Base-by-base conservation (phyloP, 768 basidiomycete species). In the Macrolepiota albuminosa region DNA sequence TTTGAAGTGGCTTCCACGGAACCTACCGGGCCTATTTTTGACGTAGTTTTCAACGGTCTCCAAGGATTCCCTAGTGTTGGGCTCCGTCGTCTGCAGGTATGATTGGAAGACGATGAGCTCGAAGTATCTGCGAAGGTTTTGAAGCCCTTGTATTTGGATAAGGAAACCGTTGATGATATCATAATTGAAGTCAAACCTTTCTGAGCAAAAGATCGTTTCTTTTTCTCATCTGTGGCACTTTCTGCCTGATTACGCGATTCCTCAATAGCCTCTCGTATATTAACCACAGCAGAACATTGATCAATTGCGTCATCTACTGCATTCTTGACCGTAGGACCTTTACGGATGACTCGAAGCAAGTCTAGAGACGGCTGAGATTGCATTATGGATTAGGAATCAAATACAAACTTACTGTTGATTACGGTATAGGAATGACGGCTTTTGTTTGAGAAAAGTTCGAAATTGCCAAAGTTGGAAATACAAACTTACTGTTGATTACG, bases 241-340 rank as follows among this genome's bases (percentile, higher is more conserved):
- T 93, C 93, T 0, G 95, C 93, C 24, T 76, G 75, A n/a, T 82
- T 72, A 26, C 93, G 84, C 2, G 86, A 80, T 26, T 91, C 86
- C 66, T 98, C 96, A 48, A 99, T 96, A 0, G 89, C 82, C 60
- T 96, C 91, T 37, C 93, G 84, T 14, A 98, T 73, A 69, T 98
- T 95, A 71, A 87, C 84, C 3, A 95, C 87, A 16, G 86, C 79
- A 16, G 86, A 84, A 67, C 93, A 96, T 59, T 85, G 87, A 66
- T 96, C 94, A 63, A 98, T 88, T 13, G 90, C 89, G 60, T 88
- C 87, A 67, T 97, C 94, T 7, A 97, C 94, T 3, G 80, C 81
- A 61, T 79, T 81, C 74, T 98, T 99, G 34, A 98, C 91, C 14
- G 84, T 81, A 24, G 89, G 83, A 0, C 97, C 95, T 69, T 88